Evolutionary conservation across 2,329 filamentous ascomycete species (phyloP).

Genomic region (Passalora sequoiae): DNA sequence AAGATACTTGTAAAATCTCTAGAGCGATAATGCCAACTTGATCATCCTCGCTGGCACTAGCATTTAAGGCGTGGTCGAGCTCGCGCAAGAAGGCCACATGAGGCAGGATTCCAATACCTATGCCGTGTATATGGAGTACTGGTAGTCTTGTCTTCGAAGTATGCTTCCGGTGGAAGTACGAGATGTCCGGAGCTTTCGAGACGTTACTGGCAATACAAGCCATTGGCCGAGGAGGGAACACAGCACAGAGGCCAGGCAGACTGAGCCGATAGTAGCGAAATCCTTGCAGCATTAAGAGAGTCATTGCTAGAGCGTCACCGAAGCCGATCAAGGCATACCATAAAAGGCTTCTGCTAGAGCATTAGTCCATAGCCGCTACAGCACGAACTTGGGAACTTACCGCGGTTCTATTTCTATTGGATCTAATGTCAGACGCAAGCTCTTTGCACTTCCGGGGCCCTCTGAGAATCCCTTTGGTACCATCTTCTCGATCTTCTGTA

Average conservation of each 20-base stretch:
- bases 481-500: slow-evolving; percentile 49
- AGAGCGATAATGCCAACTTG: slow-evolving; percentile 60
- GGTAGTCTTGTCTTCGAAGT: slow-evolving; percentile 54
- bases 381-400: background rate
- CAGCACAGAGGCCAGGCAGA: slow-evolving; percentile 36
- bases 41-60: slow-evolving; percentile 31
- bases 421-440: slow-evolving; percentile 63
- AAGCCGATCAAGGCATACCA: slow-evolving; percentile 57
- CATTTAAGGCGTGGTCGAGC: slow-evolving; percentile 39
- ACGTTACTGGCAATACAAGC: slow-evolving; percentile 42
- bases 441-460: slow-evolving; percentile 53
- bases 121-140: slow-evolving; percentile 65
- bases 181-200: slow-evolving; percentile 49
- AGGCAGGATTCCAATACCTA: slow-evolving; percentile 60
- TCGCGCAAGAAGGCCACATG: slow-evolving; percentile 55
- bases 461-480: slow-evolving; percentile 49
- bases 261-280: slow-evolving; percentile 24
- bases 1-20: slow-evolving; percentile 62
- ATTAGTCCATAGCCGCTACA: background rate
- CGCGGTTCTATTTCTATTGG: slow-evolving; percentile 48
- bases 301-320: slow-evolving; percentile 42
- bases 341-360: slow-evolving; percentile 46
- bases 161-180: slow-evolving; percentile 64
- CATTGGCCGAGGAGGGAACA: slow-evolving; percentile 57
- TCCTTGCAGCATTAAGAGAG: slow-evolving; percentile 22